phyloP scores from a whole-genome alignment of 2,329 filamentous ascomycete species.

The Colletotrichum liaoningense region DNA sequence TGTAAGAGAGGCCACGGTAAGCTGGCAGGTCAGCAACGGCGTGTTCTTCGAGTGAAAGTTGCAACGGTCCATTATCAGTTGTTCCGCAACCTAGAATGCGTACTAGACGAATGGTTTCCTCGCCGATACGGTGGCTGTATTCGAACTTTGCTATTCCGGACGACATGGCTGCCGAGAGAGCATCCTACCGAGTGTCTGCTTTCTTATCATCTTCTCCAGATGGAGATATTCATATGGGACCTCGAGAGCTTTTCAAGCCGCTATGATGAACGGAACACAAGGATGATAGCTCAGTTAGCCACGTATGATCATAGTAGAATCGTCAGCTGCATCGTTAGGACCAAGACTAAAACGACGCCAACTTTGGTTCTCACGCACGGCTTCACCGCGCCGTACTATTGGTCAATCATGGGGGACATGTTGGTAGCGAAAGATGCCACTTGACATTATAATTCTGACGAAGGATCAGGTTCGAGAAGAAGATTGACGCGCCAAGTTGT shows the following conservation, averaged over 20 bases:
- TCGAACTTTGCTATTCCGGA: background rate
- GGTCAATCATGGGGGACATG: background rate
- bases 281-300: slow-evolving; percentile 1
- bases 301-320: slow-evolving; percentile 8
- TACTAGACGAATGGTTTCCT: slow-evolving; percentile 10
- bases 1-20: slow-evolving; percentile 29
- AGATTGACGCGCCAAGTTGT: background rate
- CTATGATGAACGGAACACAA: background rate
- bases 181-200: background rate
- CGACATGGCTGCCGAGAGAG: background rate
- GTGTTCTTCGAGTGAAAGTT: slow-evolving; percentile 19
- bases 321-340: slow-evolving; percentile 24
- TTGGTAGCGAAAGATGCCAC: background rate
- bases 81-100: background rate
- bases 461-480: background rate
- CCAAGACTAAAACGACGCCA: slow-evolving; percentile 2
- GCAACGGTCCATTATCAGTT: background rate
- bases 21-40: slow-evolving; percentile 2
- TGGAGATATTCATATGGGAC: too few relatives aligned
- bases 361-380: slow-evolving; percentile 26
- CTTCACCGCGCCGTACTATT: background rate
- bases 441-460: background rate
- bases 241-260: background rate
- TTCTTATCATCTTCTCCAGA: background rate
- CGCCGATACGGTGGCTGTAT: slow-evolving; percentile 7